A percentile compares a stretch with the other conserved stretches of the same genome.
Conservation (phyloP, 1,284 basidiomycete species). For the Ustilago vetiveriae region DNA sequence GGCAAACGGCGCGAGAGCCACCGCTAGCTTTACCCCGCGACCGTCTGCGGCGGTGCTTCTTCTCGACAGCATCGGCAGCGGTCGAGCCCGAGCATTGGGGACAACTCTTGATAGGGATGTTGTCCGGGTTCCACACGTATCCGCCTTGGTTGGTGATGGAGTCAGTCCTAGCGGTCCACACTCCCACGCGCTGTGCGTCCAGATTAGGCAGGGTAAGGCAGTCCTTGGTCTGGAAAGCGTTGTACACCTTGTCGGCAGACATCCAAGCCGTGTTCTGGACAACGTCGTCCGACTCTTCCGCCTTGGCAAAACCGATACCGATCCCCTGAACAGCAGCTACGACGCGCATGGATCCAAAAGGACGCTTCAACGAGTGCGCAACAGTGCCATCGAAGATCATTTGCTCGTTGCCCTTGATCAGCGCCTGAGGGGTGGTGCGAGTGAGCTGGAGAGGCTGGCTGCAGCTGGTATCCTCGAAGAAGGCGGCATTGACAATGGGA, state of each 20-base stretch:
- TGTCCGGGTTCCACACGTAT: conserved; percentile 32
- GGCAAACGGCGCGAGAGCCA: conserved; percentile 8
- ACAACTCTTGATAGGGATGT: conserved; percentile 22
- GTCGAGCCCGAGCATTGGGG: no score
- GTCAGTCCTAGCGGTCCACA: conserved; percentile 19
- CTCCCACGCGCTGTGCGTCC: not conserved
- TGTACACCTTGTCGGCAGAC: conserved; percentile 9
- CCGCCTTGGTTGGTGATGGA: conserved; percentile 10
- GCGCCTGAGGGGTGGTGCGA: not conserved
- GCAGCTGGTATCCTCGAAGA: conserved; percentile 26
- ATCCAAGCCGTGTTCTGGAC: conserved; percentile 38
- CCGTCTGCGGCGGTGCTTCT: not conserved
- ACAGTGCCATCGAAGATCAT: conserved; percentile 30
- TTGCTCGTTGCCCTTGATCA: conserved; percentile 27
- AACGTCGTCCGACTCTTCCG: conserved; percentile 25
- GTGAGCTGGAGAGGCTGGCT: conserved; percentile 11
- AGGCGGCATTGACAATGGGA: conserved; percentile 25
- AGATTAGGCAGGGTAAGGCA: conserved; percentile 36
- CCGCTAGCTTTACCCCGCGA: not conserved
- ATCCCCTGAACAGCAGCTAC: conserved; percentile 21
- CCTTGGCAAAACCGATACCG: conserved; percentile 32
- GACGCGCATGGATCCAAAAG: conserved; percentile 28
- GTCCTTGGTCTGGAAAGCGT: conserved; percentile 12
- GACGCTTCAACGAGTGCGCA: conserved; percentile 5
- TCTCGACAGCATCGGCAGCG: not conserved